Evolutionary conservation across 441 rosid genomes (phyloP), one percentile per base, ranked within the genome.

Genomic region (Erodium texanum): DNA sequence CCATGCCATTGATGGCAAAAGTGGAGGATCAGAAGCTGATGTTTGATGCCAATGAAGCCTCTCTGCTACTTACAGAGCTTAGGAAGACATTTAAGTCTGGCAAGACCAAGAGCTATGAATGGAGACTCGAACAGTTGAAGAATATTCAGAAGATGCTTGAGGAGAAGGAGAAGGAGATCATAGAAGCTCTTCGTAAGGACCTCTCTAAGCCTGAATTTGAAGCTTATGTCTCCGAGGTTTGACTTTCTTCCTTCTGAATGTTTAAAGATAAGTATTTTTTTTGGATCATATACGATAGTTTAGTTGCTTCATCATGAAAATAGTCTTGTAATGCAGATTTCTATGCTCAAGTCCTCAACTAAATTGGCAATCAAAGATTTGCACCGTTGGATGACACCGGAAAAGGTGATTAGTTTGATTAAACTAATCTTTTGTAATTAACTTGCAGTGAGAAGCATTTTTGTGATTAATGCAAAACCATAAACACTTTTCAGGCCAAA

Each of bases 311-410:
- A 19, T 41, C 38, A 10, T 38, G 54, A 34, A 12, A 32, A 34
- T 6, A 23, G 3, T 64, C 38, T 19, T 6, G 36, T 10, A 11
- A 7, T 67, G 78, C 86, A 90, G 98, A 83, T 93, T 68, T 71
- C 82, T 36, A 64, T 78, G 77, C 27, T 70, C 34, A 86, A 78
- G 64, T 77, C 86, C 65, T 79, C 96, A 2, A 78, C 84, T 66
- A 77, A 80, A 68, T 74, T 81, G 81, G 89, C 87, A 6, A 82
- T 87, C 43, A 74, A 79, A 74, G 80, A 85, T 45, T 77, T 93
- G 69, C 84, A 87, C 69, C 59, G 66, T 0, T 90, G 98, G 98
- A 90, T 90, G 96, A 70, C 66, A 23, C 89, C 96, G 8, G 87
- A 88, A 62, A 86, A 86, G 89, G 98, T 90, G 64, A 61, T 6